These are phyloP conservation scores for Daldinia loculata DNA, from an alignment of 495 filamentous ascomycete genomes.

Conservation along the genomic window DNA sequence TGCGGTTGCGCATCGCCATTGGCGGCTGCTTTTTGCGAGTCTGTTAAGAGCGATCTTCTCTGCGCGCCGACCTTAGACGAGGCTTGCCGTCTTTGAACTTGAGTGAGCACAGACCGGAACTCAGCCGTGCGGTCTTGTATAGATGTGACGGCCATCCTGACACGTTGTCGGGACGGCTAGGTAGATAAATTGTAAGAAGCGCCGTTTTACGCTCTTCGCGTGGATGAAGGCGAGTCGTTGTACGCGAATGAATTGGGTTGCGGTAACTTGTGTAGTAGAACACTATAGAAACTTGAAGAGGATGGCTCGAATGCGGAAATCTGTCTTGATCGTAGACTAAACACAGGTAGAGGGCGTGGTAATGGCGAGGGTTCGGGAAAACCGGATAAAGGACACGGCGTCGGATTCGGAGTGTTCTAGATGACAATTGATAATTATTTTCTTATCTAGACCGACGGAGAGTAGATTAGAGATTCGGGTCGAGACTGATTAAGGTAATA, in stretches of 20 bases:
- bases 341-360: neutral
- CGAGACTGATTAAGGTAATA: conserved; percentile 1
- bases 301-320: neutral
- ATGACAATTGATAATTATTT: conserved; percentile 11
- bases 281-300: neutral
- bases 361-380: conserved; percentile 29
- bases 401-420: conserved; percentile 12
- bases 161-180: conserved; percentile 27
- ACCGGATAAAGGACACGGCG: conserved; percentile 26
- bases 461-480: conserved; percentile 4
- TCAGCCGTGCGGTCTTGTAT: conserved; percentile 97
- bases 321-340: conserved; percentile 6
- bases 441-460: neutral
- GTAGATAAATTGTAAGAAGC: neutral
- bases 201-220: neutral
- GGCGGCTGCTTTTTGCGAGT: conserved; percentile 73
- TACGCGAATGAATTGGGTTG: too few species aligned
- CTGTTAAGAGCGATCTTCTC: conserved; percentile 80
- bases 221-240: neutral
- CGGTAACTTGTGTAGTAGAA: neutral
- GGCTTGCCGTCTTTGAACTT: conserved; percentile 78
- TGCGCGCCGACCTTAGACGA: conserved; percentile 77
- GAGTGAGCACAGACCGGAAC: conserved; percentile 87
- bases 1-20: conserved; percentile 66
- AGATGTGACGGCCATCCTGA: conserved; percentile 65